Evolutionary conservation across 225 moss, liverwort and hornwort genomes (phyloP), one percentile per base, ranked within the genome.

Genomic region (Physcomitrium patens): DNA sequence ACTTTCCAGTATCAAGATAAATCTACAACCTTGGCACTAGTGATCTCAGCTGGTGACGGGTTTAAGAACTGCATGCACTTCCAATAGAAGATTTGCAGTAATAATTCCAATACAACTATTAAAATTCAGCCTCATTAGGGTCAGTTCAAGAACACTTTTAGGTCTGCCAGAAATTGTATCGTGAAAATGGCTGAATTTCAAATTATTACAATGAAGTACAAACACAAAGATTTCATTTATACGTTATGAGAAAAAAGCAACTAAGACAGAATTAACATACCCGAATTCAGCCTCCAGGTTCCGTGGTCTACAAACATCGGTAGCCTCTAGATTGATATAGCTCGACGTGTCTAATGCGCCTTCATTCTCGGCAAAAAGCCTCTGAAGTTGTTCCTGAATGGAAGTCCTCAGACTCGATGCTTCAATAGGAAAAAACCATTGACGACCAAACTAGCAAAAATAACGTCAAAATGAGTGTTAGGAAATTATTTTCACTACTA

Each of bases 371-470:
- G 72, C 76, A 78, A 94, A 94, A 72, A 94, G 78, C 0, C 5
- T 27, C 47, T 76, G 51, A 46, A 94, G 89, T 18, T 84, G 79
- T 44, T 65, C 50, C 53, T 62, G 77, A 22, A 92, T 87, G 17
- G 57, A 67, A 23, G 31, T 56, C 81, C 94, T 86, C 12, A 94
- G 81, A 60, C 69, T 71, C 31, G 90, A 90, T 11, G 94, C 94
- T 75, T 86, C 73, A 37, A 47, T 19, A 16, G 94, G 86, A 72
- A 71, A 73, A 73, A 94, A 94, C 94, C 94, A 94, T 58, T 80
- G 82, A 64, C 75, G 78, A 58, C 92, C 89, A 78, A 94, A 90
- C 92, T 94, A 82, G 59, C 76, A 77, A 47, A 64, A 52, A 43
- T 52, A 72, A 9, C 24, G 24, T 24, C 10, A 42, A 69, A n/a